A percentile compares a stretch with the other conserved stretches of the same genome.
Conservation (phyloP, 1,284 basidiomycete species). For the Sporisorium iseilematis-ciliati region DNA sequence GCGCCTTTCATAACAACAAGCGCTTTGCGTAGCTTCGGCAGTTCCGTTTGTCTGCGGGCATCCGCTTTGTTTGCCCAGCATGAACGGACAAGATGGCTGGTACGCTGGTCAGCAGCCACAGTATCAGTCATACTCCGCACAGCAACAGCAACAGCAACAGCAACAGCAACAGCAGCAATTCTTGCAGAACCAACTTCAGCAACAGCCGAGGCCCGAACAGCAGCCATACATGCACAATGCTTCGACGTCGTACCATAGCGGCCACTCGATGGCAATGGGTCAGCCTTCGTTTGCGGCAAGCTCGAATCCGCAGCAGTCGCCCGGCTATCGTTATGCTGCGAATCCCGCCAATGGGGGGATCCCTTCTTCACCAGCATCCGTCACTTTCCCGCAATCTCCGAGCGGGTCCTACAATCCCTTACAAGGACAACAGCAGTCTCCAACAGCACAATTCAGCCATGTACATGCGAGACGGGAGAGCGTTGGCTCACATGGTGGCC, state of each 20-base stretch:
- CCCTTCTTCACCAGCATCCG: neutral
- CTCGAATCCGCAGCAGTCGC: conserved; percentile 5
- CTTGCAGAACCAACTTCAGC: neutral
- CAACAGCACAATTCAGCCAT: neutral
- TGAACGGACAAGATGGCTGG: conserved; percentile 39
- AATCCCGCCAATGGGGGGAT: neutral
- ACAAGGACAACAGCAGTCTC: conserved; percentile 12
- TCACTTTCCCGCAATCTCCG: neutral
- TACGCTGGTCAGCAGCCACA: conserved; percentile 21
- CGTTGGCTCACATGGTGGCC: neutral
- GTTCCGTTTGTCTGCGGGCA: neutral
- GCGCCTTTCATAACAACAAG: neutral
- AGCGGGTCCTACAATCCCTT: neutral
- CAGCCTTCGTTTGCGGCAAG: conserved; percentile 10
- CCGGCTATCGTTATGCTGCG: conserved; percentile 10
- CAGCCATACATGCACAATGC: conserved; percentile 22
- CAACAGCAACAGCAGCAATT: conserved; percentile 12
- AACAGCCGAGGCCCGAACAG: conserved; percentile 8
- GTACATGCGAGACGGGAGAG: conserved; percentile 4
- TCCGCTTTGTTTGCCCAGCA: neutral
- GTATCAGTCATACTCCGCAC: conserved; percentile 7
- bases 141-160: conserved; percentile 18
- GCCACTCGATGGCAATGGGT: neutral
- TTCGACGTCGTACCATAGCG: conserved; percentile 6
- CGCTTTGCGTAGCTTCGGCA: conserved; percentile 10